Evolutionary conservation across 2,329 filamentous ascomycete genomes (phyloP).

Genomic region (Aspergillus ibericus): DNA sequence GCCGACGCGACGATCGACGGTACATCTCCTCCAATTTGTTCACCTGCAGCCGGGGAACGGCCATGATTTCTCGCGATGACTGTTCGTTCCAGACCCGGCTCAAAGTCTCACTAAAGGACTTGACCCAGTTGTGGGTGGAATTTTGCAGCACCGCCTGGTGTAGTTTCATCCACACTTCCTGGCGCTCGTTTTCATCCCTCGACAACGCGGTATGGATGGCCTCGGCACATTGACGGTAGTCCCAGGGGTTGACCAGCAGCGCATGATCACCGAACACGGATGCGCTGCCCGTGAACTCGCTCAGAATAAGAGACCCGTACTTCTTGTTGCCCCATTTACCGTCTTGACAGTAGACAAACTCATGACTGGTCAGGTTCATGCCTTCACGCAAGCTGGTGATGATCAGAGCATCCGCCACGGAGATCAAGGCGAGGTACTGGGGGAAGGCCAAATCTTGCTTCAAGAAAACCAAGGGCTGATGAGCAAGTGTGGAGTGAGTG

Average conservation of each 20-base stretch:
- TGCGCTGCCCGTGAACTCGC: slow-evolving; percentile 91
- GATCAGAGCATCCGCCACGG: slow-evolving; percentile 87
- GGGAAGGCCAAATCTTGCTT: slow-evolving; percentile 92
- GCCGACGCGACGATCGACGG: slow-evolving; percentile 61
- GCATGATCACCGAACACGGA: slow-evolving; percentile 79
- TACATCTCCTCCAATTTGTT: slow-evolving; percentile 66
- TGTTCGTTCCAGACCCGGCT: slow-evolving; percentile 80
- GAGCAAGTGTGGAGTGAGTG: slow-evolving; percentile 82
- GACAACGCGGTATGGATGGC: slow-evolving; percentile 81
- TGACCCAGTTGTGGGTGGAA: slow-evolving; percentile 83
- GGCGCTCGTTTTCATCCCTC: slow-evolving; percentile 74
- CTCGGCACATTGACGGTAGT: slow-evolving; percentile 83
- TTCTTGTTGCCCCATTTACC: slow-evolving; percentile 72
- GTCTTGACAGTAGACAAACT: slow-evolving; percentile 92
- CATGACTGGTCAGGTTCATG: slow-evolving; percentile 95
- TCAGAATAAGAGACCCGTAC: slow-evolving; percentile 85
- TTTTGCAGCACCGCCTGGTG: slow-evolving; percentile 73
- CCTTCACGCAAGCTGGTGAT: slow-evolving; percentile 94
- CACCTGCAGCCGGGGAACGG: slow-evolving; percentile 80
- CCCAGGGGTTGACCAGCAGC: slow-evolving; percentile 90
- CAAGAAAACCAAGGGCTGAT: slow-evolving; percentile 89
- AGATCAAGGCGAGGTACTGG: slow-evolving; percentile 88
- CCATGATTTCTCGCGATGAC: slow-evolving; percentile 77
- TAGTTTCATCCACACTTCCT: slow-evolving; percentile 70
- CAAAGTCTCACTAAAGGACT: slow-evolving; percentile 69